phyloP scores from a whole-genome alignment of 116 monocot genomes.

The Trichopus zeylanicus region DNA sequence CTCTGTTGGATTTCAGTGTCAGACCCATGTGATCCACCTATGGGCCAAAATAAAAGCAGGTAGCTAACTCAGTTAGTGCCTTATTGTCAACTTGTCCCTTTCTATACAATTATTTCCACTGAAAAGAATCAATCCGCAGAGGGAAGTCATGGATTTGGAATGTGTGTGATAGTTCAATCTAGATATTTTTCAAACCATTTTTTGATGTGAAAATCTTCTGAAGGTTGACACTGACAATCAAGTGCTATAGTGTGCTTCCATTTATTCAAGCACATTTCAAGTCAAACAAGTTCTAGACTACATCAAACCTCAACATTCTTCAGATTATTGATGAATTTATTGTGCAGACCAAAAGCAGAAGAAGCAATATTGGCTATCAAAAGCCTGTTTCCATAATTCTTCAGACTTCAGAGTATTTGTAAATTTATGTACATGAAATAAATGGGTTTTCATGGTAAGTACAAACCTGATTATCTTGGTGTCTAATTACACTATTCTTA shows the following conservation, averaged over 20 bases:
- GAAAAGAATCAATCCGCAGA: background rate
- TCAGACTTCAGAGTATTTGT: too few species aligned
- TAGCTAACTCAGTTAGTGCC: background rate
- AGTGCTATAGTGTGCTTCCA: background rate
- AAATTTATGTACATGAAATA: too few species aligned
- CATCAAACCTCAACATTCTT: too few species aligned
- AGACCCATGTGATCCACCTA: slow-evolving; percentile 13
- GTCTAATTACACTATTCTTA: too few species aligned
- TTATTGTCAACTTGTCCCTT: background rate
- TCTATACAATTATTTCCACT: background rate
- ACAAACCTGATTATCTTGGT: too few species aligned
- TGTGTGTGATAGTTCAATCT: background rate
- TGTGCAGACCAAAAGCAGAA: background rate
- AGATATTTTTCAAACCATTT: background rate
- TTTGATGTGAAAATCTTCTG: background rate
- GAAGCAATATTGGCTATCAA: too few species aligned
- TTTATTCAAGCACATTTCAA: background rate
- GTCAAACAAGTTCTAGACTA: too few species aligned
- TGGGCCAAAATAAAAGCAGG: slow-evolving; percentile 8
- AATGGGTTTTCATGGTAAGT: too few species aligned
- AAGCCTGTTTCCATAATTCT: too few species aligned
- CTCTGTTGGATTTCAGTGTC: background rate
- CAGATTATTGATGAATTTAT: background rate
- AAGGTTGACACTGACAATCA: background rate
- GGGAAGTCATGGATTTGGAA: background rate